These are phyloP conservation scores for Paecilomyces variotii DNA, from an alignment of 2,329 filamentous ascomycete species.

Conservation along the genomic window DNA sequence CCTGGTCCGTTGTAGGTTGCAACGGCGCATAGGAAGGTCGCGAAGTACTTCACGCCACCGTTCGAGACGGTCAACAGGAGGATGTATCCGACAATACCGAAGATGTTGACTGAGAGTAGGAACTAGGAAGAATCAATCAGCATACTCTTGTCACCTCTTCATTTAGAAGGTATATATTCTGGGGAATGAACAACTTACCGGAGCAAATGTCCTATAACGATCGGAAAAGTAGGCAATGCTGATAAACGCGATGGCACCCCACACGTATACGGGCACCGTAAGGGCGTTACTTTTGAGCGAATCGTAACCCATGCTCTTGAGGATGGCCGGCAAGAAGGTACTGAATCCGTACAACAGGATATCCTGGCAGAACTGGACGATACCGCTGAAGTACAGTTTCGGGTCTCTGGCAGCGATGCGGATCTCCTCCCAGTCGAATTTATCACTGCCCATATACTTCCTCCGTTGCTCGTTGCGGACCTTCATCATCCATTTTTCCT, in stretches of 20 bases:
- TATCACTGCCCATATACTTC: conserved; percentile 43
- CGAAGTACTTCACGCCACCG: conserved; percentile 44
- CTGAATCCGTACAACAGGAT: conserved; percentile 50
- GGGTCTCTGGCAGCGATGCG: conserved; percentile 41
- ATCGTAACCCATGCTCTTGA: conserved; percentile 45
- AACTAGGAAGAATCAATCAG: conserved; percentile 16
- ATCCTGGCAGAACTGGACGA: conserved; percentile 46
- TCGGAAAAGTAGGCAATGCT: conserved; percentile 42
- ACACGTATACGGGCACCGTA: conserved; percentile 50
- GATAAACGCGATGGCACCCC: conserved; percentile 42
- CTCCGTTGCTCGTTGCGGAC: conserved; percentile 38
- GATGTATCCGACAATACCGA: conserved; percentile 44
- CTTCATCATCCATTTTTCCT: conserved; percentile 45
- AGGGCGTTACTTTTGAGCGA: conserved; percentile 46
- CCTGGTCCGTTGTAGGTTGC: conserved; percentile 44
- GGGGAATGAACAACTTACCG: conserved; percentile 9
- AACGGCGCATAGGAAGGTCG: conserved; percentile 41
- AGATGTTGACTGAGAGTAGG: conserved; percentile 30
- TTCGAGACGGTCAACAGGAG: conserved; percentile 42
- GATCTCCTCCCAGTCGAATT: conserved; percentile 46
- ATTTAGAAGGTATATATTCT: not conserved
- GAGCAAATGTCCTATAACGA: conserved; percentile 23
- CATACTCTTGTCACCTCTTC: not conserved
- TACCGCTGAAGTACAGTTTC: conserved; percentile 44
- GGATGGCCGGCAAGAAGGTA: conserved; percentile 51